Base-by-base conservation (phyloP, 2,329 filamentous ascomycete genomes). In the Clonostachys sp. region DNA sequence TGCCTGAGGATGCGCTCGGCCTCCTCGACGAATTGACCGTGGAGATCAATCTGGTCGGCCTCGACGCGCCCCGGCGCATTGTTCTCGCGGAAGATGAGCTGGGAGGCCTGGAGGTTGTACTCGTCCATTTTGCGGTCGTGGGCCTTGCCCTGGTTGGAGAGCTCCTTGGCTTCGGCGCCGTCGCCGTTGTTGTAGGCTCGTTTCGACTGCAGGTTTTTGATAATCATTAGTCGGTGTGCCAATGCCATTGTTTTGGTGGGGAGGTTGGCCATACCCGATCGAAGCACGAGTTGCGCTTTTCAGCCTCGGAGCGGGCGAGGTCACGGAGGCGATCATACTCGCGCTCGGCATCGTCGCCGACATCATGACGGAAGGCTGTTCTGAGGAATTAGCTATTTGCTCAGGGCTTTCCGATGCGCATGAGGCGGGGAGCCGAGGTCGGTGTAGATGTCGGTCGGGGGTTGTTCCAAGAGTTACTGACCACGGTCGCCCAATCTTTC, bases 1-100 rank as follows among this genome's bases (percentile, higher is more conserved):
- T 89, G 77, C 70, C 92, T 89, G 18, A 97, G 74, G 48, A 96
- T 94, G 53, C 89, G 81, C 73, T 96, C 91, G 6, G 94, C 94
- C 72, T 97, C 94, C 64, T 96, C 89, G 50, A 96, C 91, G 60
- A 87, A 96, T 62, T 95, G 87, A 4, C 94, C 94, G 66, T 99
- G 94, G 43, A 99, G 76, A 69, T 99, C 94, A 57, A 99, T 91
- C 9, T 87, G 90, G 67, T 97, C 92, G 39, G 75, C 74, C 14
- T 81, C 78, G 10, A 95, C 86, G 51, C 86, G 83, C 16, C 83
- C 88, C 4, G 75, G 66, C 17, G 88, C 84, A 64, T 97, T 97
- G 74, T 96, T 96, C 71, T 92, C 90, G 39, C 91, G 86, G 74
- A 99, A 96, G 63, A 97, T 97, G 67, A 81, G 95, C 50, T 96